These are phyloP conservation scores for Pichia sp. DNA, from an alignment of 1,139 yeast genomes.

Conservation along the genomic window DNA sequence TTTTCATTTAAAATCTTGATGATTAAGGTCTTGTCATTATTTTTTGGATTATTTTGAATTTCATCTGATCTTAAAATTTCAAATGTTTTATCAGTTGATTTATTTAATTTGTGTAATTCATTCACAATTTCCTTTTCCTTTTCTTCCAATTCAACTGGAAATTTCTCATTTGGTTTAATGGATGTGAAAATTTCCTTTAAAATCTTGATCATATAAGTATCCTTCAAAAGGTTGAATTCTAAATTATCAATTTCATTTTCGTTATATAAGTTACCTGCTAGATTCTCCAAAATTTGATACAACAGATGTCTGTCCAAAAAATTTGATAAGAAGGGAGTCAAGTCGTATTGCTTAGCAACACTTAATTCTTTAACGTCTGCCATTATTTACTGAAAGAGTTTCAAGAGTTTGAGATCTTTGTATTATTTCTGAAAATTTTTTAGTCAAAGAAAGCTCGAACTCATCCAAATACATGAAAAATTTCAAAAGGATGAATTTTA, in stretches of 20 bases:
- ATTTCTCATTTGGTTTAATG: constrained; percentile 34
- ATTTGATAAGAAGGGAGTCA: constrained; percentile 43
- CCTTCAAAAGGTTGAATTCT: constrained; percentile 44
- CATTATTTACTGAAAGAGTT: too few relatives aligned
- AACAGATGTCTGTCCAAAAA: constrained; percentile 52
- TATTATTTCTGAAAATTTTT: too few relatives aligned
- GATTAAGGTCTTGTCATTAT: constrained; percentile 44
- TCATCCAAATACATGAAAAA: too few relatives aligned
- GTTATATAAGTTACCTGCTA: constrained; percentile 35
- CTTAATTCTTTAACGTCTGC: constrained; percentile 21
- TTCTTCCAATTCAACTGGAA: constrained; percentile 29
- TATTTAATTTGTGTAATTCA: constrained; percentile 32
- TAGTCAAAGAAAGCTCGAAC: too few relatives aligned
- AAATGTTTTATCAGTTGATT: constrained; percentile 37
- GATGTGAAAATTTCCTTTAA: constrained; percentile 37
- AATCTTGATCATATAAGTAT: constrained; percentile 46
- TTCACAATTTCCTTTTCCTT: constrained; percentile 23
- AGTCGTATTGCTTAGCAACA: constrained; percentile 36
- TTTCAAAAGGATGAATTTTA: too few relatives aligned
- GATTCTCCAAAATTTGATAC: constrained; percentile 43
- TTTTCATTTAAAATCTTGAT: constrained; percentile 32
- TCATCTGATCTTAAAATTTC: constrained; percentile 40
- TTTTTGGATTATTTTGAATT: constrained; percentile 37
- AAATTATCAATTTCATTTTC: constrained; percentile 35
- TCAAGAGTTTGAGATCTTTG: too few relatives aligned